Evolutionary conservation across 2,329 filamentous ascomycete species (phyloP).

Genomic region (Byssoonygena ceratinophila): DNA sequence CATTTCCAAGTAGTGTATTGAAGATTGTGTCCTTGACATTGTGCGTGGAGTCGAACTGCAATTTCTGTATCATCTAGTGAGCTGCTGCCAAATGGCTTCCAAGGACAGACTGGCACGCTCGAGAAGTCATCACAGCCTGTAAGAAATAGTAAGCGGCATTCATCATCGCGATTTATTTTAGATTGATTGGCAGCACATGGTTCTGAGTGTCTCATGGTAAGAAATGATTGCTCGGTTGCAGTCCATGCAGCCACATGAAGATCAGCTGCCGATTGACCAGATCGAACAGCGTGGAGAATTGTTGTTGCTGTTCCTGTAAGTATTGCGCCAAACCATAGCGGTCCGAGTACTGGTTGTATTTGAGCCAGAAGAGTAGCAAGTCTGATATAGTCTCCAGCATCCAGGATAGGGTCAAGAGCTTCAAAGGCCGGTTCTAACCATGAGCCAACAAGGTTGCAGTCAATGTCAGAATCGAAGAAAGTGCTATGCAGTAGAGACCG

Average conservation of each 20-base stretch:
- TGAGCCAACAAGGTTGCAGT: slow-evolving; percentile 24
- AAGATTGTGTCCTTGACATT: slow-evolving; percentile 21
- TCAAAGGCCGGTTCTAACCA: slow-evolving; percentile 24
- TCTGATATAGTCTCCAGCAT: slow-evolving; percentile 10
- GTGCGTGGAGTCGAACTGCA: slow-evolving; percentile 22
- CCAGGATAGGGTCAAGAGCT: slow-evolving; percentile 18
- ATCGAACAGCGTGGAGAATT: slow-evolving; percentile 18
- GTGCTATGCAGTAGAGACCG: slow-evolving; percentile 20
- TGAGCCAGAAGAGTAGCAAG: slow-evolving; percentile 7
- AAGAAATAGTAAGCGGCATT: slow-evolving; percentile 25
- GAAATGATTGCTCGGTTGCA: slow-evolving; percentile 22
- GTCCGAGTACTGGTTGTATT: slow-evolving; percentile 10
- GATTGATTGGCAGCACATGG: slow-evolving; percentile 10
- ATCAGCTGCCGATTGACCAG: slow-evolving; percentile 21
- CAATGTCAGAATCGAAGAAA: slow-evolving; percentile 22
- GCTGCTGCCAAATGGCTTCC: slow-evolving; percentile 25
- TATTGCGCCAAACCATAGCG: slow-evolving; percentile 23
- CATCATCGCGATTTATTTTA: slow-evolving; percentile 20
- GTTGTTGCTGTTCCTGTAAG: slow-evolving; percentile 19
- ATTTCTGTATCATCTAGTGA: slow-evolving; percentile 23
- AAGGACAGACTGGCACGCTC: slow-evolving; percentile 19
- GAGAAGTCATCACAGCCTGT: slow-evolving; percentile 18
- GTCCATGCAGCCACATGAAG: slow-evolving; percentile 24
- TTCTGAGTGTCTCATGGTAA: slow-evolving; percentile 20
- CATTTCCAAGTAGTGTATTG: slow-evolving; percentile 11